Percentiles rank a stretch among this genome's conserved stretches.
Evolutionary conservation across 225 moss, liverwort and hornwort species (phyloP).

Genomic region (Rhytidiadelphus loreus): DNA sequence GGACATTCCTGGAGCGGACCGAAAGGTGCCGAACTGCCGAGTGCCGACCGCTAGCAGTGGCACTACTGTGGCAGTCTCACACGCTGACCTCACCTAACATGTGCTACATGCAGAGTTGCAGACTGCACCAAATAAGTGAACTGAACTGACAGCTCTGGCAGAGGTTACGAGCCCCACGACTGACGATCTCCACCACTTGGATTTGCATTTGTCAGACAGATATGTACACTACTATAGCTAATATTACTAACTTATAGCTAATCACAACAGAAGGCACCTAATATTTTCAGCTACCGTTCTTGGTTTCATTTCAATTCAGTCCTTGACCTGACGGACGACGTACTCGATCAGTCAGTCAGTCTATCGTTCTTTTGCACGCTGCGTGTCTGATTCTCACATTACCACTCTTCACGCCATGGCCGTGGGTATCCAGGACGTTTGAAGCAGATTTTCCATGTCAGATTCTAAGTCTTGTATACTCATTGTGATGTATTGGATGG

Average conservation of each 20-base stretch:
- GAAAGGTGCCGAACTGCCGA: neutral
- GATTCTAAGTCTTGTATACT: neutral
- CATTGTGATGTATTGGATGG: neutral
- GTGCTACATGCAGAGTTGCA: neutral
- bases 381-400: neutral
- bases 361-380: neutral
- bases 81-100: neutral
- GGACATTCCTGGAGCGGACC: neutral
- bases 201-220: neutral
- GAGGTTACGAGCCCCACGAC: neutral
- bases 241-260: neutral
- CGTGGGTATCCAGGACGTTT: neutral
- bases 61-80: neutral
- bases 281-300: too few relatives aligned
- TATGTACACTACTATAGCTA: neutral
- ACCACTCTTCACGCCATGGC: neutral
- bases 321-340: neutral
- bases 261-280: neutral
- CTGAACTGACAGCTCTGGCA: neutral
- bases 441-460: neutral
- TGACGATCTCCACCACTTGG: neutral
- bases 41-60: too few relatives aligned
- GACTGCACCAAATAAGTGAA: neutral
- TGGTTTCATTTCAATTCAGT: too few relatives aligned
- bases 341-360: neutral